phyloP scores from a whole-genome alignment of 345 rosid genomes.

The Chamaenerion angustifolium region DNA sequence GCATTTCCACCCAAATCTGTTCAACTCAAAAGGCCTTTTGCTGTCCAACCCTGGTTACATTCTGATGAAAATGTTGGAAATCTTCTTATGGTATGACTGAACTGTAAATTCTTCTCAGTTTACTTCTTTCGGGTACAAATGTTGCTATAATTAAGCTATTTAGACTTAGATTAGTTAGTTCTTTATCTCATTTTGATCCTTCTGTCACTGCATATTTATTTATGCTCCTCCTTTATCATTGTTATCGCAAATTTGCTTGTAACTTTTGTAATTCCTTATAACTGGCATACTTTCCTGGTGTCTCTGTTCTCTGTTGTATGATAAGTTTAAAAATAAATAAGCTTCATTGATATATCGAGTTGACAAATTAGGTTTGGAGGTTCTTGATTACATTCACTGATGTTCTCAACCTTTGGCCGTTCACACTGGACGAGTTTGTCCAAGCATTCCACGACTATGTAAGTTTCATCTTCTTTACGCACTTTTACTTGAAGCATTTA shows the following conservation, averaged over 20 bases:
- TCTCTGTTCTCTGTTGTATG: no score
- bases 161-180: no score
- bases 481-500: neutral
- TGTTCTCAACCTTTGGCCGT: slow-evolving; percentile 83
- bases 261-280: no score
- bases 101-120: neutral
- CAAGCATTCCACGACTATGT: slow-evolving; percentile 88
- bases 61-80: slow-evolving; percentile 78
- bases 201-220: no score
- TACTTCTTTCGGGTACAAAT: no score
- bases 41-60: slow-evolving; percentile 64
- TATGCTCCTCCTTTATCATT: no score
- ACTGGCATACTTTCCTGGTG: no score
- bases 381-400: slow-evolving; percentile 75
- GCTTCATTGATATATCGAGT: no score
- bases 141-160: no score
- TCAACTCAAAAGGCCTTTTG: slow-evolving; percentile 51
- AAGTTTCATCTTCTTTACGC: slow-evolving; percentile 12
- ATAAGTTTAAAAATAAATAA: no score
- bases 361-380: slow-evolving; percentile 50
- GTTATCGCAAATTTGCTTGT: no score
- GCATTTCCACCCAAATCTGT: slow-evolving; percentile 57
- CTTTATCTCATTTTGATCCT: no score
- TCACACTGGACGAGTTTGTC: slow-evolving; percentile 78
- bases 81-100: slow-evolving; percentile 59